Evolutionary conservation across 2,329 filamentous ascomycete species (phyloP), one percentile per base, ranked within the genome.

Genomic region (Pseudogymnoascus sp.): DNA sequence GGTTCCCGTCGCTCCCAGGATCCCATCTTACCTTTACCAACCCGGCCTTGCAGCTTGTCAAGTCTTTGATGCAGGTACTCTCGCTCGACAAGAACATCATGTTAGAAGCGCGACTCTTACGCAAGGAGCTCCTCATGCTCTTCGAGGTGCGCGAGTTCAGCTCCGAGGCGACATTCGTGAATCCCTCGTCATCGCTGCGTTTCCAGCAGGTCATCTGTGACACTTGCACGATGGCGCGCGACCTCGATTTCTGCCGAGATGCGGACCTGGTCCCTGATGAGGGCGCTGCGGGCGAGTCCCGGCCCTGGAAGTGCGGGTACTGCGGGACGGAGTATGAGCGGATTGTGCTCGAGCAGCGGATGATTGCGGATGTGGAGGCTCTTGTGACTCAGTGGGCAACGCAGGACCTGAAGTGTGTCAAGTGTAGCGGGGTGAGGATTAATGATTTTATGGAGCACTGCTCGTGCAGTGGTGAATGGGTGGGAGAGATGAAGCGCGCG

Each of bases 401-500:
- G 36, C 93, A 98, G 78, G 95, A 99, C 75, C 77, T 98, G 65
- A 92, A 92, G 77, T 99, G 95, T 69, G 65, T 60, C 1, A 81
- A 83, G 65, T 90, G 87, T 74, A 85, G 83, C 34, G 91, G 91
- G 69, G 76, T 96, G 41, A 81, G 92, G 73, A 82, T 90, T 43
- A 98, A 96, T 74, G 93, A 97, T 72, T 96, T 98, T 71, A 92
- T 95, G 87, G 93, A 97, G 75, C 93, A 98, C 76, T 99, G 96
- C 77, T 89, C 88, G 10, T 99, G 95, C 79, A 91, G 90, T 66
- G 95, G 95, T 3, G 83, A 84, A 65, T 99, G 95, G 95, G 83
- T 81, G 16, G 85, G 85, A 68, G 90, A 86, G 19, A 81, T 93
- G 65, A 83, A 87, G 69, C 81, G 83, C 68, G 85, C 83, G 31